Percentiles rank a stretch among this genome's conserved stretches.
Conservation (phyloP, 2,329 filamentous ascomycete genomes). For the Nemania sp. region DNA sequence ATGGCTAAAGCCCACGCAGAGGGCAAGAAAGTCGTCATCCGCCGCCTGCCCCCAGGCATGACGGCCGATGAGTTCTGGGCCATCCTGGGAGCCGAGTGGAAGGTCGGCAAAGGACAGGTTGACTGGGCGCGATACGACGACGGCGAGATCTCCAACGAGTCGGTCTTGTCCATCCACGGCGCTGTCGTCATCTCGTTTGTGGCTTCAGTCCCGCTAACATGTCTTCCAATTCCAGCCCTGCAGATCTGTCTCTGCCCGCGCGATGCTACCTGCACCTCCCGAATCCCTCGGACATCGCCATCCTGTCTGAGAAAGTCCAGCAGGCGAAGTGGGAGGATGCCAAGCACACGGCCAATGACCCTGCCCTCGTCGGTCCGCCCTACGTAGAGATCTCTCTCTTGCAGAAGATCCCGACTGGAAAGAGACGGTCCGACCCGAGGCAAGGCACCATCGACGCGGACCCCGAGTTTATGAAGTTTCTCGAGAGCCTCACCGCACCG, state of each 20-base stretch:
- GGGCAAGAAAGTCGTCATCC: constrained; percentile 82
- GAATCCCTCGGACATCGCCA: constrained; percentile 68
- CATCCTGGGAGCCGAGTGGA: constrained; percentile 80
- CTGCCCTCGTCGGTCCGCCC: constrained; percentile 77
- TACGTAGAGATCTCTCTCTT: constrained; percentile 81
- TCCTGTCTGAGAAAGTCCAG: constrained; percentile 73
- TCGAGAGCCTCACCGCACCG: constrained; percentile 81
- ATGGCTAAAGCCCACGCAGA: constrained; percentile 58
- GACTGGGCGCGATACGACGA: constrained; percentile 75
- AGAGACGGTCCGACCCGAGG: constrained; percentile 77
- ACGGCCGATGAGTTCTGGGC: constrained; percentile 76
- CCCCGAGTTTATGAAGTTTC: constrained; percentile 90
- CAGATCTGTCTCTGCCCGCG: constrained; percentile 81
- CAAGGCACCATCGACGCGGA: constrained; percentile 97
- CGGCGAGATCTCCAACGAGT: constrained; percentile 84
- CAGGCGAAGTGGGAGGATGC: constrained; percentile 77
- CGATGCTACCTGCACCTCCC: constrained; percentile 82
- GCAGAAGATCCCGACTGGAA: constrained; percentile 77
- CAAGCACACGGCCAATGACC: constrained; percentile 72
- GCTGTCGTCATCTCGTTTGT: constrained; percentile 19
- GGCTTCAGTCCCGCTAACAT: constrained; percentile 17
- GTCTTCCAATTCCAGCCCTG: constrained; percentile 57
- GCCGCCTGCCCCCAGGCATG: constrained; percentile 83
- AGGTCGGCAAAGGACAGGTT: constrained; percentile 75
- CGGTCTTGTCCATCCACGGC: constrained; percentile 41